Evolutionary conservation across 345 rosid genomes (phyloP).

Genomic region (Eucalyptus melliodora): DNA sequence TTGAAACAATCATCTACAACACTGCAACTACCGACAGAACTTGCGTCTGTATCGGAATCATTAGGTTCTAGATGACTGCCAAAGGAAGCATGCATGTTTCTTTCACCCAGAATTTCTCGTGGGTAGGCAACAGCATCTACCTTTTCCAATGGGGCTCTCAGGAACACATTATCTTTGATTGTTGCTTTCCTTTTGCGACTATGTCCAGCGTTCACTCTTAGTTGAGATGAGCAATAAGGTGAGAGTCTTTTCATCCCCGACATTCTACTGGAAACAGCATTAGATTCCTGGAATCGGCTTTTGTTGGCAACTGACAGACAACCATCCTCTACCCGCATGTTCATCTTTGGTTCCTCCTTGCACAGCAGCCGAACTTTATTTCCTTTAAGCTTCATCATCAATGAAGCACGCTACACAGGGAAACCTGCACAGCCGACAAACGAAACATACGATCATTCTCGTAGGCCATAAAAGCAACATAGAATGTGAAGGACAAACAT

Average conservation of each 20-base stretch:
- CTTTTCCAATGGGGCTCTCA: slow-evolving; percentile 2
- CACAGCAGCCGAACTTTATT: neutral
- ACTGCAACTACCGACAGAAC: slow-evolving; percentile 73
- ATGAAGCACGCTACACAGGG: neutral
- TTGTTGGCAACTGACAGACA: neutral
- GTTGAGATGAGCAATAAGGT: slow-evolving; percentile 12
- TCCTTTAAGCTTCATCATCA: neutral
- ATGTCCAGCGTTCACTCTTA: slow-evolving; percentile 16
- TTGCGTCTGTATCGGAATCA: slow-evolving; percentile 29
- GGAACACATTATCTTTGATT: slow-evolving; percentile 6
- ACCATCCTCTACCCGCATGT: neutral
- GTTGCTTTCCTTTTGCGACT: slow-evolving; percentile 15
- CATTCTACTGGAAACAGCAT: slow-evolving; percentile 13
- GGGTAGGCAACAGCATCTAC: slow-evolving; percentile 20
- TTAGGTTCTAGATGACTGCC: slow-evolving; percentile 8
- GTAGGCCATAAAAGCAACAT: neutral
- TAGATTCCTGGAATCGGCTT: slow-evolving; percentile 10
- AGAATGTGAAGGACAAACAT: neutral
- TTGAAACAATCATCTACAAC: slow-evolving; percentile 6
- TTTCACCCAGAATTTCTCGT: slow-evolving; percentile 17
- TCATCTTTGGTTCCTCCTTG: neutral
- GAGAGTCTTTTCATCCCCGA: slow-evolving; percentile 16
- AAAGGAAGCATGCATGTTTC: slow-evolving; percentile 6
- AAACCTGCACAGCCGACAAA: neutral
- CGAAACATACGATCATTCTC: neutral